Evolutionary conservation across 106 monocot species (phyloP), one percentile per base, ranked within the genome.

Genomic region (Posidonia australis): DNA sequence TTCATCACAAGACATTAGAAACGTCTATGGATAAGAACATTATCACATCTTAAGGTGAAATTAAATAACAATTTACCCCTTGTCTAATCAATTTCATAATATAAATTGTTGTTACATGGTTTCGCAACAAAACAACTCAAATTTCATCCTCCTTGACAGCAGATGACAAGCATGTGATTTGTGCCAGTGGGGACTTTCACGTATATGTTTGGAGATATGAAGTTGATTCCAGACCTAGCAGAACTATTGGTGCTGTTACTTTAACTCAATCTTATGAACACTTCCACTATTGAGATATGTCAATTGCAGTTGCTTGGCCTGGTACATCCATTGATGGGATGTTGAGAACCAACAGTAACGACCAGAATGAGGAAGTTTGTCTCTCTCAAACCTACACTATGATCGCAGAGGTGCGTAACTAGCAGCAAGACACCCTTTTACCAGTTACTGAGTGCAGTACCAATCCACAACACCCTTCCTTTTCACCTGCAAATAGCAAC

Each of bases 121-220:
- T 75, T 51, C 74, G 67, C 22, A 75, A 75, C 54, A 75, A 47
- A 9, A 53, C 31, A 44, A 75, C 67, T 65, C 74, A 75, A 27
- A 75, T 75, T 16, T 51, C 74, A 24, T 67, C 67, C 6, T 75
- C 74, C 10, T n/a, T 75, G 25, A 68, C 74, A 12, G 24, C 52
- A 14, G 67, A 75, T 20, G 67, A 61, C 18, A 60, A 61, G 51
- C 49, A 67, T 53, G 67, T 75, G 24, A 62, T 75, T n/a, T 67
- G 60, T 27, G 67, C 74, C 12, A 75, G 67, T 44, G 74, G 67
- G 53, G 74, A 75, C 42, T 75, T 67, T 32, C 74, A 67, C 18
- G 74, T 75, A 0, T 75, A 51, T 59, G 61, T 75, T 24, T 75
- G 74, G 74, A 67, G 61, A 60, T 52, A 68, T 44, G 74, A 75